Evolutionary conservation across 441 rosid species (phyloP), one percentile per base, ranked within the genome.

Genomic region (Eutrema salsugineum): DNA sequence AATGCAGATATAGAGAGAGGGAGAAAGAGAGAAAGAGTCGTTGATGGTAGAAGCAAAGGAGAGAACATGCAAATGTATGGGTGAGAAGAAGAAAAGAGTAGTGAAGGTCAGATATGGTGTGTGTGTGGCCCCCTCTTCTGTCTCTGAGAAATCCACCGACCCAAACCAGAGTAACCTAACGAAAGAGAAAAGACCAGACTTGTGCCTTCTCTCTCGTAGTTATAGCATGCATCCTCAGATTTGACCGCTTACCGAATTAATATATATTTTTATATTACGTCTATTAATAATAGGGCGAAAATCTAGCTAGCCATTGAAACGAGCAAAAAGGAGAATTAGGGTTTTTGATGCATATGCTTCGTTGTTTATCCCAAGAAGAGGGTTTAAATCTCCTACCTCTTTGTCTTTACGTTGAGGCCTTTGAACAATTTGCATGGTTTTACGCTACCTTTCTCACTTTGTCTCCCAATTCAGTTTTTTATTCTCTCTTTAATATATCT

Each of bases 1-100:
- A 87, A 82, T 83, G 88, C 74, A 81, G 73, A 73, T 49, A 51
- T 33, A 19, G 78, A 42, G 33, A 66, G 71, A 59, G 36, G 24
- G 63, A 43, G 70, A 60, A 71, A 56, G 39, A 28, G 58, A 54
- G 70, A 59, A 75, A 56, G 71, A 56, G 36, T 48, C 46, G 71
- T 57, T 43, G 59, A 73, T 65, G 72, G 55, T 43, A 33, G 49
- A 70, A 54, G 71, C 56, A 63, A 78, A 58, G 63, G 27, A 80
- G 14, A 80, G 85, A 84, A 82, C 89, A 82, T 87, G 95, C 85
- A 71, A 63, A 65, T 83, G 86, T 79, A 79, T 82, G 89, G 82
- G 78, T 43, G 62, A 72, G 66, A 30, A 58, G 68, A 73, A 75
- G 73, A 60, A 46, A 59, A 57, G 49, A 66, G 69, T 14, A 69